Evolutionary conservation across 139 green algal genomes (phyloP).

Genomic region (Haematococcus sp.): DNA sequence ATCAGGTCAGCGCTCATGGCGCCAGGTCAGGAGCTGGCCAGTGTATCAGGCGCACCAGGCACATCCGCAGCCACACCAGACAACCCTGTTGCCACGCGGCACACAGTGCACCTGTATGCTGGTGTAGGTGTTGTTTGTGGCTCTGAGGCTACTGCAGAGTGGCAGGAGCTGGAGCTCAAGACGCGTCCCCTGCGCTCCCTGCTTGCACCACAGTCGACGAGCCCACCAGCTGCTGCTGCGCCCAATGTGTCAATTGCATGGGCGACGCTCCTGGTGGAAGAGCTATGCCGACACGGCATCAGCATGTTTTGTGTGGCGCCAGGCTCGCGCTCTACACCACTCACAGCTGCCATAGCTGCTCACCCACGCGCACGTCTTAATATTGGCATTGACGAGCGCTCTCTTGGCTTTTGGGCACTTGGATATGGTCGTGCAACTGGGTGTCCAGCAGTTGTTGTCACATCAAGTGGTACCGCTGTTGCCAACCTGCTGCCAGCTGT

Average conservation of each 20-base stretch:
- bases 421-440: conserved; percentile 62
- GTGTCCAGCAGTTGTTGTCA: conserved; percentile 45
- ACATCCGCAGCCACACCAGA: background rate
- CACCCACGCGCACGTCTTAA: conserved; percentile 78
- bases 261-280: conserved; percentile 74
- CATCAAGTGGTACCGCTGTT: conserved; percentile 87
- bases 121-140: conserved; percentile 95
- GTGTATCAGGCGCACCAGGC: background rate
- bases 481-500: conserved; percentile 95
- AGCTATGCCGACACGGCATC: conserved; percentile 81
- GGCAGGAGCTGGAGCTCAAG: conserved; percentile 95
- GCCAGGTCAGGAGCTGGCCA: background rate
- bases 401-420: conserved; percentile 94
- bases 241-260: conserved; percentile 80
- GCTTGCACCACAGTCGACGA: conserved; percentile 28
- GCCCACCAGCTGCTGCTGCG: conserved; percentile 3
- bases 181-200: conserved; percentile 59
- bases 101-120: conserved; percentile 76
- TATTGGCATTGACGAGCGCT: conserved; percentile 94
- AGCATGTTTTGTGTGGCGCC: conserved; percentile 92
- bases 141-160: conserved; percentile 76
- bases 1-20: conserved; percentile 92
- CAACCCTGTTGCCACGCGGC: background rate
- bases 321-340: conserved; percentile 89
- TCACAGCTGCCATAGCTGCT: conserved; percentile 77